A percentile compares a stretch with the other conserved stretches of the same genome.
Conservation (phyloP, 78 protist genomes). For the Cavenderia fasciculata region DNA sequence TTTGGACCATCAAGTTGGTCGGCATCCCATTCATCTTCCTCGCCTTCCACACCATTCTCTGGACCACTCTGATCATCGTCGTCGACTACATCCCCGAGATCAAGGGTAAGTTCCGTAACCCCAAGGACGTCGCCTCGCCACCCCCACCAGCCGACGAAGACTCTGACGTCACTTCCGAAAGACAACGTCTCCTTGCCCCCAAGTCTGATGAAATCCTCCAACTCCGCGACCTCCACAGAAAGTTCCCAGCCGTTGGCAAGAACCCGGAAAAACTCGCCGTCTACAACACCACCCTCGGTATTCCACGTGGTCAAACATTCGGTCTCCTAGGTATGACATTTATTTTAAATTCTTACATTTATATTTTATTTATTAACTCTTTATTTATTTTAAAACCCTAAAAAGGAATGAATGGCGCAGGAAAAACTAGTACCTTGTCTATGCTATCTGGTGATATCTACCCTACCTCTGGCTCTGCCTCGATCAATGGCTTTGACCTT, state of each 20-base stretch:
- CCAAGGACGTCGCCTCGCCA: not conserved
- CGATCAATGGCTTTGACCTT: constrained; percentile 36
- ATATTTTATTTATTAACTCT: too few relatives aligned
- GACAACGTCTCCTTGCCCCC: not conserved
- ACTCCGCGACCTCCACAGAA: not conserved
- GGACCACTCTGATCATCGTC: constrained; percentile 22
- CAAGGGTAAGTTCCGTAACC: not conserved
- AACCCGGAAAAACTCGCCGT: constrained; percentile 20
- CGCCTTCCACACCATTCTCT: not conserved
- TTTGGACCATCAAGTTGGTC: constrained; percentile 5
- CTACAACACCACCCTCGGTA: constrained; percentile 49
- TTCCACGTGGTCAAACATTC: constrained; percentile 84
- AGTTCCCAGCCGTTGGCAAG: not conserved
- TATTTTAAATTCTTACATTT: too few relatives aligned
- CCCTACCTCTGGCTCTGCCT: constrained; percentile 87
- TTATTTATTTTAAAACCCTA: too few relatives aligned
- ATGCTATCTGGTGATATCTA: constrained; percentile 87
- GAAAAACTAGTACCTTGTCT: constrained; percentile 91
- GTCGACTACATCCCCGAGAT: constrained; percentile 17
- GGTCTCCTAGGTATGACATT: constrained; percentile 93
- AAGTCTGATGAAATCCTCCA: not conserved
- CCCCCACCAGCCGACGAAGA: constrained; percentile 36
- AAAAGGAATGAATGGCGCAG: constrained; percentile 99
- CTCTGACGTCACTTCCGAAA: constrained; percentile 17
- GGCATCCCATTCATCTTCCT: constrained; percentile 1